A percentile compares a stretch with the other conserved stretches of the same genome.
phyloP scores from a whole-genome alignment of 2,329 filamentous ascomycete genomes.

The Dothideomycetidae sp. region DNA sequence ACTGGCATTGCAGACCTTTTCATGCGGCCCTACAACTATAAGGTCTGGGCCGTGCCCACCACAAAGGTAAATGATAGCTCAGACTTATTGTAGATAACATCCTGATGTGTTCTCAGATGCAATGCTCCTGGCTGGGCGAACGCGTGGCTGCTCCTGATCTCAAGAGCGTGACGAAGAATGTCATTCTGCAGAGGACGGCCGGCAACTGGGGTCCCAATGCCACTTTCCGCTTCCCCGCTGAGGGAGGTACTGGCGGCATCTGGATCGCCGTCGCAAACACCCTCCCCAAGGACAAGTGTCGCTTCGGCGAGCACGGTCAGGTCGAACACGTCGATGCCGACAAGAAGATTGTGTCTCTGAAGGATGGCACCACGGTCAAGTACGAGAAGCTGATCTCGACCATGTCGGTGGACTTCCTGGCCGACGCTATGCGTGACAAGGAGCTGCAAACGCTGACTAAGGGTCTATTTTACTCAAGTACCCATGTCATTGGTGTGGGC shows the following conservation, averaged over 20 bases:
- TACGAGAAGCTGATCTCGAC: slow-evolving; percentile 91
- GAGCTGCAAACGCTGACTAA: slow-evolving; percentile 73
- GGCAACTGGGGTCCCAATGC: slow-evolving; percentile 97
- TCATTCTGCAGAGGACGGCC: slow-evolving; percentile 88
- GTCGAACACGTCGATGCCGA: slow-evolving; percentile 79
- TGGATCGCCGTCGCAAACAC: slow-evolving; percentile 96
- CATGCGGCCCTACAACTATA: slow-evolving; percentile 99
- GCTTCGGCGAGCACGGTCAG: slow-evolving; percentile 70
- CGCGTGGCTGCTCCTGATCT: slow-evolving; percentile 93
- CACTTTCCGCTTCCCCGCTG: slow-evolving; percentile 94
- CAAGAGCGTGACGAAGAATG: slow-evolving; percentile 85
- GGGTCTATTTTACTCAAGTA: slow-evolving; percentile 90
- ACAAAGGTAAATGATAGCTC: slow-evolving; percentile 71
- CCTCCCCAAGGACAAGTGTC: slow-evolving; percentile 78
- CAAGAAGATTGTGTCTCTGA: slow-evolving; percentile 67
- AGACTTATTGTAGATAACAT: no score
- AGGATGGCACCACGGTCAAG: slow-evolving; percentile 73
- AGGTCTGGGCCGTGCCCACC: slow-evolving; percentile 97
- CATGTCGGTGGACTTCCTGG: slow-evolving; percentile 86
- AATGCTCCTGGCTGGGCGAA: slow-evolving; percentile 96
- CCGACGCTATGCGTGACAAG: slow-evolving; percentile 74
- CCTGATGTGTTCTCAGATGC: no score
- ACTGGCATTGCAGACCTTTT: slow-evolving; percentile 83
- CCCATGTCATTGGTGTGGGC: slow-evolving; percentile 93
- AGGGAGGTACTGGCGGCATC: slow-evolving; percentile 92